These are phyloP conservation scores for Microbotryomycetes sp. DNA, from an alignment of 1,284 basidiomycete genomes.

Conservation along the genomic window DNA sequence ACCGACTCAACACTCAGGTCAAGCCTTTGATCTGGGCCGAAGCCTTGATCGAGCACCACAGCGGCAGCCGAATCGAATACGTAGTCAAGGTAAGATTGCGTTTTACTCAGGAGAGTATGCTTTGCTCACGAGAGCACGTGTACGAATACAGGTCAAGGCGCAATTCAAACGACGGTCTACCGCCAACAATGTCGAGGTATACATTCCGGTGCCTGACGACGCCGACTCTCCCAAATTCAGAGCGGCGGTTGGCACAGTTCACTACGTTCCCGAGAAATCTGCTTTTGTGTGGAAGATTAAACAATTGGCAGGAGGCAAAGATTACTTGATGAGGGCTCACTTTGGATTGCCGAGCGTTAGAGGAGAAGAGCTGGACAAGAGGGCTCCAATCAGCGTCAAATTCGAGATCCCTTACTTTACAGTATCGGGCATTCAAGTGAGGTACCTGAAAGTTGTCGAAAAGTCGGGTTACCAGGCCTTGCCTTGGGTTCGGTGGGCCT, in stretches of 20 bases:
- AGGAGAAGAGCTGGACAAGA: constrained; percentile 76
- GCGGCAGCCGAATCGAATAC: constrained; percentile 89
- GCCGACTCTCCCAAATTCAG: constrained; percentile 97
- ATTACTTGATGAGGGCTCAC: constrained; percentile 93
- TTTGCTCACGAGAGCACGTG: neutral
- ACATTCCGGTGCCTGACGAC: constrained; percentile 95
- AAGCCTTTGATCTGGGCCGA: constrained; percentile 99
- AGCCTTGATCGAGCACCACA: constrained; percentile 89
- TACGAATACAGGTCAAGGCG: constrained; percentile 59
- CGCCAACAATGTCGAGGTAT: constrained; percentile 97
- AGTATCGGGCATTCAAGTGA: constrained; percentile 84
- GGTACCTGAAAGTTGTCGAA: constrained; percentile 95
- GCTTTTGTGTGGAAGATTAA: constrained; percentile 99
- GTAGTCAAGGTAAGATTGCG: constrained; percentile 65
- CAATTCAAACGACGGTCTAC: constrained; percentile 96
- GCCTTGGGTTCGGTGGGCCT: constrained; percentile 66
- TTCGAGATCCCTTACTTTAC: constrained; percentile 75
- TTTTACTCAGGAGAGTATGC: neutral
- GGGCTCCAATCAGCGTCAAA: constrained; percentile 89
- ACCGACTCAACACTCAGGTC: constrained; percentile 88
- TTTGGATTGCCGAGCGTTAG: constrained; percentile 87
- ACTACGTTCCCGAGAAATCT: constrained; percentile 91
- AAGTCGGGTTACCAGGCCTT: constrained; percentile 66
- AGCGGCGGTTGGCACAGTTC: constrained; percentile 81
- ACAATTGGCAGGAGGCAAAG: constrained; percentile 81